phyloP scores from a whole-genome alignment of 1,284 basidiomycete genomes.

The Trichosporon ovoides region DNA sequence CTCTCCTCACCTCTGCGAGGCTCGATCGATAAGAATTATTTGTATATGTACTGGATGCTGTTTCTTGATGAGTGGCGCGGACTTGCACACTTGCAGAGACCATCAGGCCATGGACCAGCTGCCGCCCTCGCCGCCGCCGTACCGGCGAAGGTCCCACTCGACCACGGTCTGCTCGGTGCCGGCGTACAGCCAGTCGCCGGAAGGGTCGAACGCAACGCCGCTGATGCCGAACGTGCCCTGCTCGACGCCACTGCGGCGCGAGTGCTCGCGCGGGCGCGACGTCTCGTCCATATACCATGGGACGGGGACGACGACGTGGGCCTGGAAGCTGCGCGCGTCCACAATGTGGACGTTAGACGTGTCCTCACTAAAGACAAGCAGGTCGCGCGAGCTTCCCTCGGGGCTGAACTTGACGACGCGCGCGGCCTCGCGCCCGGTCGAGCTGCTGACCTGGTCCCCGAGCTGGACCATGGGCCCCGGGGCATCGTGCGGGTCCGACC shows the following conservation, averaged over 20 bases:
- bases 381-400: constrained; percentile 42
- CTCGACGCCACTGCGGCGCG: constrained; percentile 26
- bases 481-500: neutral
- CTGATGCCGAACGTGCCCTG: constrained; percentile 40
- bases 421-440: constrained; percentile 42
- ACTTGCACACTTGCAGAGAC: neutral
- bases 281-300: constrained; percentile 21
- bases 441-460: constrained; percentile 22
- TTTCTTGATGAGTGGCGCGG: neutral
- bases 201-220: constrained; percentile 45
- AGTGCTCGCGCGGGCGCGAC: neutral
- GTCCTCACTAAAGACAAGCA: constrained; percentile 48
- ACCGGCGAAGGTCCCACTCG: constrained; percentile 46
- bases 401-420: constrained; percentile 49
- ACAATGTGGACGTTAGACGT: constrained; percentile 46
- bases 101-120: constrained; percentile 37
- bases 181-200: constrained; percentile 46
- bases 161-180: constrained; percentile 47
- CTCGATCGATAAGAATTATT: no score
- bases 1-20: no score
- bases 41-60: no score
- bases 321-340: constrained; percentile 46
- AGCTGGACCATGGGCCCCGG: neutral
- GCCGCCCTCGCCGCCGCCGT: constrained; percentile 33
- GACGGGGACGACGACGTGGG: constrained; percentile 43